Conservation (phyloP, 2,329 filamentous ascomycete species). For the Penicillium sp. region DNA sequence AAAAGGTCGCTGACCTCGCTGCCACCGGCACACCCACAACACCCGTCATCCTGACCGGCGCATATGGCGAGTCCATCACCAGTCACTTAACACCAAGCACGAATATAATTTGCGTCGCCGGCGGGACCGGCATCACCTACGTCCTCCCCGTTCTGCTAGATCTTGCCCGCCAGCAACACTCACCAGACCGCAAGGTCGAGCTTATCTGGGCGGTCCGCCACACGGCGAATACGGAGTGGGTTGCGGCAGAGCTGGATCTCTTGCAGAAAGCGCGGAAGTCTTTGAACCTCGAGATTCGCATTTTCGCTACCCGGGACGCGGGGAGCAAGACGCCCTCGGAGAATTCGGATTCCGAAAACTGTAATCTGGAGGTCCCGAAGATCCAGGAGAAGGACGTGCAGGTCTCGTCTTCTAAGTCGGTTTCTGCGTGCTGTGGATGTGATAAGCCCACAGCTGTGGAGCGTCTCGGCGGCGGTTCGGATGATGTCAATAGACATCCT, state of each 20-base stretch:
- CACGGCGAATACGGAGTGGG: slow-evolving; percentile 56
- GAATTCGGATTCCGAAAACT: slow-evolving; percentile 1
- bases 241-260: slow-evolving; percentile 54
- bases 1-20: slow-evolving; percentile 24
- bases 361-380: slow-evolving; percentile 2
- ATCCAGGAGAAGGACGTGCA: slow-evolving; percentile 7
- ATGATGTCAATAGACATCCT: slow-evolving; percentile 24
- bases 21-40: slow-evolving; percentile 38
- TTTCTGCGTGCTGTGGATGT: slow-evolving; percentile 12
- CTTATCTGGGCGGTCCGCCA: slow-evolving; percentile 65
- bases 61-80: slow-evolving; percentile 57
- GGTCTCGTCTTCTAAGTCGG: slow-evolving; percentile 1
- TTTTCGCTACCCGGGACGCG: slow-evolving; percentile 59
- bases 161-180: slow-evolving; percentile 23
- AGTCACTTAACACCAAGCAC: slow-evolving; percentile 42
- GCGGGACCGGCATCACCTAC: slow-evolving; percentile 59
- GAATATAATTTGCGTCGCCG: slow-evolving; percentile 53
- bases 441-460: slow-evolving; percentile 8
- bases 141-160: slow-evolving; percentile 52
- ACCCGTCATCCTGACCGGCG: slow-evolving; percentile 59
- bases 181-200: slow-evolving; percentile 50
- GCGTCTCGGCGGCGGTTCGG: slow-evolving; percentile 16
- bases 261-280: slow-evolving; percentile 43
- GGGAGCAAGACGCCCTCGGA: slow-evolving; percentile 3
- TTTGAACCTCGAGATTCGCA: slow-evolving; percentile 50